These are phyloP conservation scores for Paraphoma chrysanthemicola DNA, from an alignment of 2,329 filamentous ascomycete genomes.

Conservation along the genomic window DNA sequence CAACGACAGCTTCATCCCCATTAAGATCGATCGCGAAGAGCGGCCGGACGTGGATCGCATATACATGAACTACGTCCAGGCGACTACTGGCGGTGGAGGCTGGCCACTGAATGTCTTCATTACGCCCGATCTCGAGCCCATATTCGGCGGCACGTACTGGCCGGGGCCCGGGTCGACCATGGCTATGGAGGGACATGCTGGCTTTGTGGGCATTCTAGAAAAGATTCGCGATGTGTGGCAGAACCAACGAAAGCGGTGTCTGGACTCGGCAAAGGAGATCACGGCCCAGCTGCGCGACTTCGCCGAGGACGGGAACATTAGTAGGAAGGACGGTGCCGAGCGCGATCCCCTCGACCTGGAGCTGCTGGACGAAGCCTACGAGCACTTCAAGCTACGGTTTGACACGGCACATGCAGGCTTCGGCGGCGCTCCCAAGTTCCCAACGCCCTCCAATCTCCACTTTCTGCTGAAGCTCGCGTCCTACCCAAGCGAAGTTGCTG, in stretches of 20 bases:
- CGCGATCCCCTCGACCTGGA: conserved; percentile 85
- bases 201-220: conserved; percentile 81
- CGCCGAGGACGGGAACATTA: conserved; percentile 81
- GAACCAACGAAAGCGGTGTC: conserved; percentile 81
- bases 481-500: conserved; percentile 75
- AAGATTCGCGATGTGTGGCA: conserved; percentile 80
- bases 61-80: conserved; percentile 98
- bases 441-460: conserved; percentile 82
- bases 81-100: conserved; percentile 85
- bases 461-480: conserved; percentile 79
- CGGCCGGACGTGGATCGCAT: conserved; percentile 92
- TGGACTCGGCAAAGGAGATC: conserved; percentile 83
- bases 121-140: conserved; percentile 88
- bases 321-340: conserved; percentile 50
- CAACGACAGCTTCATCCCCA: conserved; percentile 86
- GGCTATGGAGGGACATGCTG: conserved; percentile 63
- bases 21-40: conserved; percentile 93
- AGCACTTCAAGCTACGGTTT: conserved; percentile 44
- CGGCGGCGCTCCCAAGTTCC: conserved; percentile 78
- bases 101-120: conserved; percentile 98
- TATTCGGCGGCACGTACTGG: conserved; percentile 98
- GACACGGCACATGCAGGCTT: conserved; percentile 65
- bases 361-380: conserved; percentile 86
- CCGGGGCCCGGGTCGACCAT: conserved; percentile 73
- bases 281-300: conserved; percentile 83